phyloP scores from a whole-genome alignment of 257 asterid genomes.

The Ligustrum vulgare region DNA sequence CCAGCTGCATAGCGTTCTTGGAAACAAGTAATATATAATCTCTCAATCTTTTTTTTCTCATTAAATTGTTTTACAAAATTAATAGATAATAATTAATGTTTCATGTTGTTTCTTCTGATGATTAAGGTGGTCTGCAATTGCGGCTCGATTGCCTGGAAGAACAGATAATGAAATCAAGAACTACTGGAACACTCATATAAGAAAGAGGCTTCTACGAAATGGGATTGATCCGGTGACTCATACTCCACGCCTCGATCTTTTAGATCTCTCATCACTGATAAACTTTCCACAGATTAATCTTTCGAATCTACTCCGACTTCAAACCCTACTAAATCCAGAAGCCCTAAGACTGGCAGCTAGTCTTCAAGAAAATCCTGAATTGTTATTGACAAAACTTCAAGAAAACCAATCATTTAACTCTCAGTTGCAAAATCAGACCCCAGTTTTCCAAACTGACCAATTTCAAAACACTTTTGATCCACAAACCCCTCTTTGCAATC shows the following conservation, averaged over 20 bases:
- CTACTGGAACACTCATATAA: slow-evolving; percentile 27
- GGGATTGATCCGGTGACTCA: slow-evolving; percentile 30
- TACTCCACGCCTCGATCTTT: slow-evolving; percentile 17
- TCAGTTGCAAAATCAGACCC: slow-evolving; percentile 8
- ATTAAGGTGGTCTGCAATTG: slow-evolving; percentile 32
- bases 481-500: neutral
- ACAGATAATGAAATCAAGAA: slow-evolving; percentile 30
- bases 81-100: too few species aligned
- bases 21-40: slow-evolving; percentile 27
- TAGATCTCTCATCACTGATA: slow-evolving; percentile 17
- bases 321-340: slow-evolving; percentile 22
- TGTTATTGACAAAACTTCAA: slow-evolving; percentile 15
- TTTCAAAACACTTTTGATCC: slow-evolving; percentile 12
- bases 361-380: slow-evolving; percentile 11
- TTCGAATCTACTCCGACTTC: slow-evolving; percentile 17
- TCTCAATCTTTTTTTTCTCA: neutral
- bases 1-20: slow-evolving; percentile 31
- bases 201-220: slow-evolving; percentile 23
- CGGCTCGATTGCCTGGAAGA: slow-evolving; percentile 32
- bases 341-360: slow-evolving; percentile 13
- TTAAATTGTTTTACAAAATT: neutral
- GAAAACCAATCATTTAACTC: slow-evolving; percentile 14
- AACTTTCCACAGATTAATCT: neutral
- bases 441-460: slow-evolving; percentile 16
- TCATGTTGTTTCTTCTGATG: neutral